A percentile compares a stretch with the other conserved stretches of the same genome.
Evolutionary conservation across 805 yeast genomes (phyloP).

Genomic region (Hanseniaspora taiwanica): DNA sequence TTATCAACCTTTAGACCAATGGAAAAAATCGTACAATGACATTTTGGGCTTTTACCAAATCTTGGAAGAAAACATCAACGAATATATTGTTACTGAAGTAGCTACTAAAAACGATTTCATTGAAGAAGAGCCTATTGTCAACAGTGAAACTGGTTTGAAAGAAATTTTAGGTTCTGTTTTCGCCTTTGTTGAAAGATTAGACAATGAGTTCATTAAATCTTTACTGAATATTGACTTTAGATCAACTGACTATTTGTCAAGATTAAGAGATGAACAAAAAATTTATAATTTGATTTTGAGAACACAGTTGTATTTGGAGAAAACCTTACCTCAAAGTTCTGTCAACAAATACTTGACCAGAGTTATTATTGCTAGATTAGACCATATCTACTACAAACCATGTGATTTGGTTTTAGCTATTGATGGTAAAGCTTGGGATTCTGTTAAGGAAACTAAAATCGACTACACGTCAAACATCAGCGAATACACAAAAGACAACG

Average conservation of each 20-base stretch:
- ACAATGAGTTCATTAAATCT: constrained; percentile 84
- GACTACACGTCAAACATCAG: constrained; percentile 1
- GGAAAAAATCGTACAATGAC: constrained; percentile 61
- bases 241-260: constrained; percentile 80
- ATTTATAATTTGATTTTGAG: constrained; percentile 69
- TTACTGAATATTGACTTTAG: constrained; percentile 88
- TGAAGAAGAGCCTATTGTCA: constrained; percentile 57
- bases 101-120: constrained; percentile 63
- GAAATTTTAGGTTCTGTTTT: constrained; percentile 74
- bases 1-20: constrained; percentile 65
- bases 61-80: constrained; percentile 45
- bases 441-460: constrained; percentile 18
- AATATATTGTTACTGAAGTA: constrained; percentile 62
- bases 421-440: constrained; percentile 68
- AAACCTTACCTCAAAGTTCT: constrained; percentile 33
- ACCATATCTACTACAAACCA: constrained; percentile 89
- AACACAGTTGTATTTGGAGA: constrained; percentile 76
- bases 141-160: constrained; percentile 48
- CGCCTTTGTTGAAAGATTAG: constrained; percentile 82
- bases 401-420: constrained; percentile 50
- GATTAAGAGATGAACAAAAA: constrained; percentile 75
- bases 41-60: constrained; percentile 48
- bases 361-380: constrained; percentile 70
- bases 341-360: constrained; percentile 54
- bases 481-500: constrained; percentile 25